phyloP scores from a whole-genome alignment of 352 stramenopile species.

The Phytopythium kandeliae region DNA sequence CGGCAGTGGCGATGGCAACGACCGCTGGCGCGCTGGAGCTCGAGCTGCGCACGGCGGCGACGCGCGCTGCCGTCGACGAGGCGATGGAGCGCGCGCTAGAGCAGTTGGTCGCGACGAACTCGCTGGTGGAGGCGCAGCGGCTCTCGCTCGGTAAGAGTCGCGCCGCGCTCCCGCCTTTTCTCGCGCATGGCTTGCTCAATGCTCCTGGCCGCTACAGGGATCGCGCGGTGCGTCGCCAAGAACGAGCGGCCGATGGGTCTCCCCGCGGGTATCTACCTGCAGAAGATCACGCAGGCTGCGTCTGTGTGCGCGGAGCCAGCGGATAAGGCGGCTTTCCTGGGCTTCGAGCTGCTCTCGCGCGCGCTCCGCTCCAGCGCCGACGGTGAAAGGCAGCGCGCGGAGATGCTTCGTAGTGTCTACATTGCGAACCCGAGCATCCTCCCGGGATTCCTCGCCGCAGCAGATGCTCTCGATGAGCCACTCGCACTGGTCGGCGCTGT shows the following conservation, averaged over 20 bases:
- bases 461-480: constrained; percentile 14
- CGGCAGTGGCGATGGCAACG: background rate
- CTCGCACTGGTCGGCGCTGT: too few relatives aligned
- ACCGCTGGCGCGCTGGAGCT: constrained; percentile 10
- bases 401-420: constrained; percentile 29
- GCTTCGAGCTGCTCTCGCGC: constrained; percentile 29
- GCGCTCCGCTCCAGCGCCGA: constrained; percentile 12
- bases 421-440: constrained; percentile 33
- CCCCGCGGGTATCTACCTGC: background rate
- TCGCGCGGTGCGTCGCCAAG: background rate
- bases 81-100: constrained; percentile 18
- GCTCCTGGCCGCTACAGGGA: background rate
- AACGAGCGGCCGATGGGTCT: background rate
- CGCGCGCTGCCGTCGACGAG: background rate
- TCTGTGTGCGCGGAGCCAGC: constrained; percentile 35
- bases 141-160: constrained; percentile 20
- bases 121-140: constrained; percentile 20
- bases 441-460: constrained; percentile 29
- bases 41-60: constrained; percentile 18
- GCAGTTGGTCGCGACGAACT: constrained; percentile 16
- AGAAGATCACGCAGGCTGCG: constrained; percentile 27
- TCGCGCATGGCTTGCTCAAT: background rate
- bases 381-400: constrained; percentile 1
- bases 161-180: background rate
- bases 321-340: constrained; percentile 47